A percentile compares a stretch with the other conserved stretches of the same genome.
Evolutionary conservation across 176 grass and related monocot species (phyloP).

Genomic region (Avena sativa): DNA sequence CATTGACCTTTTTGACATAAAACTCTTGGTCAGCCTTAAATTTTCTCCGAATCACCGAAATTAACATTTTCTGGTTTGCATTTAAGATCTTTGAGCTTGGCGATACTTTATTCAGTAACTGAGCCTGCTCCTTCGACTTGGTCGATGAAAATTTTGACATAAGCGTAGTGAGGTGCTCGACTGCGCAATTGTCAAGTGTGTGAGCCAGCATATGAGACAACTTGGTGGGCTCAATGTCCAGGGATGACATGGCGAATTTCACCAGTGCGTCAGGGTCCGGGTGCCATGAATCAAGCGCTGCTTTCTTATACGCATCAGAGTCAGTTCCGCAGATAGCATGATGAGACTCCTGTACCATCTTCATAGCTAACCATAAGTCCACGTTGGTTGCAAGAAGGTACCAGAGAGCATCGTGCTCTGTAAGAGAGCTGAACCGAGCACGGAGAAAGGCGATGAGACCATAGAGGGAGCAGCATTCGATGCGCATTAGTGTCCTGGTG

Average conservation of each 20-base stretch:
- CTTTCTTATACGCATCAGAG: background rate
- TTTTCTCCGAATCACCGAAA: background rate
- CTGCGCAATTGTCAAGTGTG: background rate
- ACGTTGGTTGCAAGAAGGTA: background rate
- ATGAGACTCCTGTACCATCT: background rate
- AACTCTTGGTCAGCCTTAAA: slow-evolving; percentile 11
- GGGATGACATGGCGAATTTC: background rate
- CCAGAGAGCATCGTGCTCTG: slow-evolving; percentile 27
- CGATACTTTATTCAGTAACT: background rate
- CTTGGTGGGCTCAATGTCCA: background rate
- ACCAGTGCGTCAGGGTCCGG: background rate
- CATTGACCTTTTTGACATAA: background rate
- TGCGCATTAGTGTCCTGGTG: background rate
- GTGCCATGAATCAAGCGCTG: background rate
- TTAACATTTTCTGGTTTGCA: slow-evolving; percentile 33
- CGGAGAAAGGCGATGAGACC: background rate
- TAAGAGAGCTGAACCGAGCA: background rate
- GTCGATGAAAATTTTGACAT: background rate
- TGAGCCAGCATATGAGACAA: background rate
- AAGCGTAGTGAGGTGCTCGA: background rate
- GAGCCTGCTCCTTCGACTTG: background rate
- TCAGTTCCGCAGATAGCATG: background rate
- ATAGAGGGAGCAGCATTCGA: background rate
- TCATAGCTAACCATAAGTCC: background rate
- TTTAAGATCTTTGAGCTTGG: background rate